Conservation (phyloP, 2,329 filamentous ascomycete genomes). For the Talaromyces sp. region DNA sequence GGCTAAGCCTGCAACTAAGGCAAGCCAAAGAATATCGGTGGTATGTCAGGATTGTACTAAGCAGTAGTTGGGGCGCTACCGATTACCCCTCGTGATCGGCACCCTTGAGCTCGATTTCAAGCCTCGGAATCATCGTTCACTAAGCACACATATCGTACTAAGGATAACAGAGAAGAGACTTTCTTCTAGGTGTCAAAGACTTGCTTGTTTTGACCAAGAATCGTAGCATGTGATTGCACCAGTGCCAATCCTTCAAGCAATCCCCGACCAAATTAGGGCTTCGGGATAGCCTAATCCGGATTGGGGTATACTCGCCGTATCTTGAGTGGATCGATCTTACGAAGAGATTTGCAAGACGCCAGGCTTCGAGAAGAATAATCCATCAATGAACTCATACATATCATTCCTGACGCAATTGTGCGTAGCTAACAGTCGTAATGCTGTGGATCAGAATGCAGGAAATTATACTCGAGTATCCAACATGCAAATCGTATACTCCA, state of each 20-base stretch:
- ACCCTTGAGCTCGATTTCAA: not conserved
- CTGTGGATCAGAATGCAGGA: not conserved
- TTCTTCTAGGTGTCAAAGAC: not conserved
- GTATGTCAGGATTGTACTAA: not conserved
- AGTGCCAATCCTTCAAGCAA: not conserved
- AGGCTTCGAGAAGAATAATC: too few species aligned
- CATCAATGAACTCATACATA: too few species aligned
- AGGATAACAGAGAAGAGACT: not conserved
- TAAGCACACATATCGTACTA: not conserved
- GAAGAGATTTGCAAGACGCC: not conserved
- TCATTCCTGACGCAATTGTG: too few species aligned
- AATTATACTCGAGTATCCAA: not conserved
- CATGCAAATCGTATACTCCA: not conserved
- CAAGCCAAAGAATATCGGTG: not conserved
- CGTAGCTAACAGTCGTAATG: not conserved
- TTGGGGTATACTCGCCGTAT: not conserved
- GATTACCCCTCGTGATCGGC: conserved; percentile 13
- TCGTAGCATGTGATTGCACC: conserved; percentile 2
- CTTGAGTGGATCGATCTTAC: not conserved
- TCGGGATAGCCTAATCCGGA: not conserved
- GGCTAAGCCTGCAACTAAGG: not conserved
- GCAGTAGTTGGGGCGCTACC: not conserved
- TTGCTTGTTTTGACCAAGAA: not conserved
- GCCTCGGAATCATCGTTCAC: not conserved
- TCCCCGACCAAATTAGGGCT: not conserved